Evolutionary conservation across 2,329 filamentous ascomycete species (phyloP).

Genomic region (Trichoderma koningii): DNA sequence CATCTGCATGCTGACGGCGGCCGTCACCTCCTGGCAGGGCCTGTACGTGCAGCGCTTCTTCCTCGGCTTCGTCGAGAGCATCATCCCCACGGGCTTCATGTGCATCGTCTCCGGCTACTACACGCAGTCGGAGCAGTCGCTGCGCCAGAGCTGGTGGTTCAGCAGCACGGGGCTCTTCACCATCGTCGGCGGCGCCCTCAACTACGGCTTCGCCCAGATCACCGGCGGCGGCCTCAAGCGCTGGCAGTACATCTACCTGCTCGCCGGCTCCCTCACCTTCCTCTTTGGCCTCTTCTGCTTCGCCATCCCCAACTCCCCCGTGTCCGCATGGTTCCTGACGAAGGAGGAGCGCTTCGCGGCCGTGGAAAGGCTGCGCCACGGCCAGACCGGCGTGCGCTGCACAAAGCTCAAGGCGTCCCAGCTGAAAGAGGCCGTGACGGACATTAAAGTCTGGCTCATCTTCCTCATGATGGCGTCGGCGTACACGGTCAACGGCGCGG

Average conservation of each 20-base stretch:
- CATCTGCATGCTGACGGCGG: constrained; percentile 69
- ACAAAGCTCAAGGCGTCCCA: constrained; percentile 61
- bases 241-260: constrained; percentile 73
- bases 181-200: constrained; percentile 63
- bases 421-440: constrained; percentile 58
- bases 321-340: constrained; percentile 68
- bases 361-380: constrained; percentile 62
- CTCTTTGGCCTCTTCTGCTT: constrained; percentile 67
- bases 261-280: constrained; percentile 65
- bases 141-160: constrained; percentile 70
- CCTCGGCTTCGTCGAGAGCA: constrained; percentile 62
- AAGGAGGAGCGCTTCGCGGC: constrained; percentile 63
- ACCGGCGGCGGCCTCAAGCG: constrained; percentile 52
- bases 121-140: constrained; percentile 64
- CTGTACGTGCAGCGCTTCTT: constrained; percentile 69
- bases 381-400: constrained; percentile 65
- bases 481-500: constrained; percentile 71
- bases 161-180: constrained; percentile 61
- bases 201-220: constrained; percentile 70
- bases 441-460: constrained; percentile 65
- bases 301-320: constrained; percentile 64
- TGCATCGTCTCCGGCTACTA: constrained; percentile 63
- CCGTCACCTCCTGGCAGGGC: constrained; percentile 63
- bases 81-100: constrained; percentile 69
- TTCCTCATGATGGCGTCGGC: constrained; percentile 69